These are phyloP conservation scores for Ophioceras dolichostomum DNA, from an alignment of 2,329 filamentous ascomycete species.

Conservation along the genomic window DNA sequence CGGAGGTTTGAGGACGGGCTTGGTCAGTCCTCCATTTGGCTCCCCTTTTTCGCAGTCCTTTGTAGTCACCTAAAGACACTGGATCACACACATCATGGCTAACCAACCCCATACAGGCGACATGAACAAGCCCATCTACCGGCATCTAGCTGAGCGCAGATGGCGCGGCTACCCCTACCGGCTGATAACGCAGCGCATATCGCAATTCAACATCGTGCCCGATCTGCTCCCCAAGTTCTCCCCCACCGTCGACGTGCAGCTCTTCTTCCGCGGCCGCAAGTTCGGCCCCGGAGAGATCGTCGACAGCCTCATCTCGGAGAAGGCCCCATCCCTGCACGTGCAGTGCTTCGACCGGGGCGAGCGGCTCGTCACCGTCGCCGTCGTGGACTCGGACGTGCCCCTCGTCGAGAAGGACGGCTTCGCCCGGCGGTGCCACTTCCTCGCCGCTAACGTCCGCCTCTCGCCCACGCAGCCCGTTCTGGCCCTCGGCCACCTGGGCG, in stretches of 20 bases:
- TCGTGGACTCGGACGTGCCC: constrained; percentile 86
- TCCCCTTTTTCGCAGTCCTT: too few relatives aligned
- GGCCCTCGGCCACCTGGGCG: constrained; percentile 49
- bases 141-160: constrained; percentile 73
- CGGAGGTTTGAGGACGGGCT: constrained; percentile 84
- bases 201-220: constrained; percentile 76
- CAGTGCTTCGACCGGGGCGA: constrained; percentile 76
- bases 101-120: too few relatives aligned
- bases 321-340: constrained; percentile 62
- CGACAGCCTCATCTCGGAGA: constrained; percentile 60
- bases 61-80: too few relatives aligned
- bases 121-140: constrained; percentile 94
- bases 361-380: constrained; percentile 70
- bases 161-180: constrained; percentile 77
- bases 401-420: constrained; percentile 64
- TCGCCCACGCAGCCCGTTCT: constrained; percentile 43
- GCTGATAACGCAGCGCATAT: constrained; percentile 72
- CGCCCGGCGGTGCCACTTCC: constrained; percentile 72
- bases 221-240: constrained; percentile 76
- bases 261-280: constrained; percentile 63
- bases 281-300: constrained; percentile 70
- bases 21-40: constrained; percentile 35
- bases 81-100: too few relatives aligned
- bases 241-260: constrained; percentile 64
- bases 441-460: constrained; percentile 55